Evolutionary conservation across 192 early-diverging fungal species (phyloP).

Genomic region (Rhizophagus sp.): DNA sequence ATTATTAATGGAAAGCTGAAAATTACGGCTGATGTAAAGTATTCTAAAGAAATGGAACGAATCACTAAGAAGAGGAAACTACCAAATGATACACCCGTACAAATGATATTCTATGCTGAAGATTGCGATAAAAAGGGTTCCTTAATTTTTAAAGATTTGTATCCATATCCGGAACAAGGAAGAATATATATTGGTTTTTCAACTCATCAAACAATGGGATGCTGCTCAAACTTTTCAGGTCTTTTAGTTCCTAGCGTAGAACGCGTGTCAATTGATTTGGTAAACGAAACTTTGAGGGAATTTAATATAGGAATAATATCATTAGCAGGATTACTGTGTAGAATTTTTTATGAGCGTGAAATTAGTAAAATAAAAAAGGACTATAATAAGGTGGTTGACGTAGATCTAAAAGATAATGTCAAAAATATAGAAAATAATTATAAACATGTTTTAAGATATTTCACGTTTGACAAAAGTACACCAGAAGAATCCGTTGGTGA

Average conservation of each 20-base stretch:
- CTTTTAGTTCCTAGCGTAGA: constrained; percentile 87
- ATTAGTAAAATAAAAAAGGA: too few species aligned
- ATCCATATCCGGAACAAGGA: constrained; percentile 77
- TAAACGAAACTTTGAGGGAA: constrained; percentile 68
- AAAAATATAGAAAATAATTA: constrained; percentile 49
- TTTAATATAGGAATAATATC: constrained; percentile 82
- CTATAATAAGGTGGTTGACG: too few species aligned
- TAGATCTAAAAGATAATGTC: background rate
- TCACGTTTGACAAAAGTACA: constrained; percentile 69
- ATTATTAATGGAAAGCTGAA: constrained; percentile 60
- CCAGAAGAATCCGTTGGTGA: constrained; percentile 67
- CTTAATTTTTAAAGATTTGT: constrained; percentile 68
- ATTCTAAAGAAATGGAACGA: constrained; percentile 76
- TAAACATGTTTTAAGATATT: constrained; percentile 62
- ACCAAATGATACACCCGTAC: constrained; percentile 65
- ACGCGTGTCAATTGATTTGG: constrained; percentile 87
- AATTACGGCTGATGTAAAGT: constrained; percentile 53
- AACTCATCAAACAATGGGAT: constrained; percentile 89
- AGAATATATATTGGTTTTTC: constrained; percentile 88
- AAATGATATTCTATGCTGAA: constrained; percentile 68
- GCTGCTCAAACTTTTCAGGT: constrained; percentile 70
- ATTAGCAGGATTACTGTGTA: constrained; percentile 70
- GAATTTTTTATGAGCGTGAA: constrained; percentile 38
- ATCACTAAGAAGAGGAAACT: constrained; percentile 81
- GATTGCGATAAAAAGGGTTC: constrained; percentile 48